Base-by-base conservation (phyloP, 2,329 filamentous ascomycete genomes). In the Talaromyces sp. region DNA sequence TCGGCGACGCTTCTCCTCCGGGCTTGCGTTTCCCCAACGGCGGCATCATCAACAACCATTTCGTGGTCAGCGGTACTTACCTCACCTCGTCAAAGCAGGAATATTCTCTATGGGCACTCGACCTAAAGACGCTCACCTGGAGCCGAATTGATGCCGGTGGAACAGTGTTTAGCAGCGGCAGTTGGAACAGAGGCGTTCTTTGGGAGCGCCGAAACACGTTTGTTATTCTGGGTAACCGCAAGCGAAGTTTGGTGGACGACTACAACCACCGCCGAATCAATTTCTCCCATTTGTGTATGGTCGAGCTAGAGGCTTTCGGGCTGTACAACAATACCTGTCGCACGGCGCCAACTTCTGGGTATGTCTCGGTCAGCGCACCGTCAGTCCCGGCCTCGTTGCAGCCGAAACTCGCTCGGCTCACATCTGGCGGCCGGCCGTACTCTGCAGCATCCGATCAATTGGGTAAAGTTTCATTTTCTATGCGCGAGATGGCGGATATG, bases 241-340 rank as follows among this genome's bases (percentile, higher is more conserved):
- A 96, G 76, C 84, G 95, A 65, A 97, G 91, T 68, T 82, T 99
- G 34, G 94, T 98, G 0, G 94, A 99, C 68, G 95, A 99, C 75
- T 99, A 99, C 76, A 98, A 98, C 73, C 95, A 98, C 71, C 89
- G 95, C 10, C 89, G 95, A 30, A 96, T 99, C 76, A 99, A 99
- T 76, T 99, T 98, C 73, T 91, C 90, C 9, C 96, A 99, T 71
- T 87, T 98, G 31, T 98, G 95, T 75, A 90, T 98, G 83, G 94
- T 99, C 8, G 95, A 99, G 75, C 82, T 99, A 10, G 95, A 99
- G 73, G 93, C 95, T 0, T 99, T 98, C 79, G 95, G 95, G 1
- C 87, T 99, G 51, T 98, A 97, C 74, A 94, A 98, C 72, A 99
- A 98, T 73, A 93, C 95, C 10, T 87, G 93, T 65, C 90, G 89